A percentile compares a stretch with the other conserved stretches of the same genome.
phyloP scores from a whole-genome alignment of 176 grass and related monocot genomes.

The Phoenix roebelenii region DNA sequence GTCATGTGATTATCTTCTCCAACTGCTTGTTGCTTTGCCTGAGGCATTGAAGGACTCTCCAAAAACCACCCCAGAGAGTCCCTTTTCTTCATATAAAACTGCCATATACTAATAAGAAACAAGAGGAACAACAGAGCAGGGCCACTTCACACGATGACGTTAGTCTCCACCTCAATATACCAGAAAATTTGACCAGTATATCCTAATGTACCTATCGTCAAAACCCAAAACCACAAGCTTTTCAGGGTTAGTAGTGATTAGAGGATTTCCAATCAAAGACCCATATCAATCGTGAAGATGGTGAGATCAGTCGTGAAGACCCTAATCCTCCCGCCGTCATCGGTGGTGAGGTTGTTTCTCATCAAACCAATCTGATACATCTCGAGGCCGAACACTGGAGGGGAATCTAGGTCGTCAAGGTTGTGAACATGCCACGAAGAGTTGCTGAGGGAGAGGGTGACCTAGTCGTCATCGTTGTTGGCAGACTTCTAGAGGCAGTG shows the following conservation, averaged over 20 bases:
- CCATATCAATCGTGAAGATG: conserved; percentile 44
- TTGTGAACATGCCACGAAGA: conserved; percentile 33
- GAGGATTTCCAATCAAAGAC: conserved; percentile 32
- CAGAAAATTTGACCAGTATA: conserved; percentile 71
- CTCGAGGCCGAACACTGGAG: conserved; percentile 60
- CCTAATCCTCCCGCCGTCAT: conserved; percentile 55
- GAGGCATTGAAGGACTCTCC: conserved; percentile 76
- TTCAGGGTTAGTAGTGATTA: conserved; percentile 47
- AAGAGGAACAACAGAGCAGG: conserved; percentile 74
- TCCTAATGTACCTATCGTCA: conserved; percentile 53
- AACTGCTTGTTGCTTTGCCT: conserved; percentile 26
- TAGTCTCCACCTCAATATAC: conserved; percentile 58
- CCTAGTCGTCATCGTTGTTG: background rate
- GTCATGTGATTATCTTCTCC: too few relatives aligned
- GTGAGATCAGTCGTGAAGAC: conserved; percentile 46
- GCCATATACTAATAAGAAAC: conserved; percentile 80
- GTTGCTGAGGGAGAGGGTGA: conserved; percentile 30
- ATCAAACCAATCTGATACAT: conserved; percentile 49
- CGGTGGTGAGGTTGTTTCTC: conserved; percentile 60
- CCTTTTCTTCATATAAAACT: conserved; percentile 95
- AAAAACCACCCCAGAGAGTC: conserved; percentile 66
- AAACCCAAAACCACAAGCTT: conserved; percentile 89
- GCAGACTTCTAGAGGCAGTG: background rate
- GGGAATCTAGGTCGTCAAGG: conserved; percentile 34
- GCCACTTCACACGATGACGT: conserved; percentile 84